Conservation (phyloP, 192 early-diverging fungal species). For the Coemansia sp. region DNA sequence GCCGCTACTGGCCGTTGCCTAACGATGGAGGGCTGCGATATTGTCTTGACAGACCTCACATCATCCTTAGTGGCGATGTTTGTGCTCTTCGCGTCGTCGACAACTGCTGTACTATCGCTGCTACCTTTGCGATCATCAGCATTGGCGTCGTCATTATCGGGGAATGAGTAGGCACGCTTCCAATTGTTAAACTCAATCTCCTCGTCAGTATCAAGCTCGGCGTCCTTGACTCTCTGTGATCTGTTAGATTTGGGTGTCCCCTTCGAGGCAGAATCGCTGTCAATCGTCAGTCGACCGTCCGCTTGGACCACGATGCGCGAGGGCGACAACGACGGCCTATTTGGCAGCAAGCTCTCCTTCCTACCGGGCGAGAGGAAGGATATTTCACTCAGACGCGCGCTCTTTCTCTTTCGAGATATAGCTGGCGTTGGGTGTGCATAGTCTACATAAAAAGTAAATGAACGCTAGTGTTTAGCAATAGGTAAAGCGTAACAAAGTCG, state of each 20-base stretch:
- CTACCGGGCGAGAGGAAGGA: constrained; percentile 31
- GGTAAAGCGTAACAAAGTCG: too few relatives aligned
- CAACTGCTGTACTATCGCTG: not conserved
- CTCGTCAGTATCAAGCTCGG: constrained; percentile 49
- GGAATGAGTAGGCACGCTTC: constrained; percentile 31
- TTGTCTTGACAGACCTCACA: not conserved
- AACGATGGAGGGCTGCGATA: not conserved
- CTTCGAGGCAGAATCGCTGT: constrained; percentile 1
- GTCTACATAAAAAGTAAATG: constrained; percentile 25
- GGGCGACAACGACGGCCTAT: constrained; percentile 40
- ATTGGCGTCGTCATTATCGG: constrained; percentile 5
- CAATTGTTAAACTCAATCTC: constrained; percentile 53
- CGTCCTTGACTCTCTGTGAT: not conserved
- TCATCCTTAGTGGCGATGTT: not conserved
- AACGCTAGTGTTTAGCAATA: not conserved
- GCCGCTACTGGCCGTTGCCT: not conserved
- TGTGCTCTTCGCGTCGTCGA: not conserved
- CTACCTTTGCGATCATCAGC: not conserved
- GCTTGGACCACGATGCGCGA: constrained; percentile 33
- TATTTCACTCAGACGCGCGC: constrained; percentile 16
- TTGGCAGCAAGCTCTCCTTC: constrained; percentile 40
- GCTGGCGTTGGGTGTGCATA: constrained; percentile 50
- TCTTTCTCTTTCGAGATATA: constrained; percentile 18
- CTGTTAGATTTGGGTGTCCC: not conserved
- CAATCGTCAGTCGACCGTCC: constrained; percentile 36